Percentiles rank a stretch among this genome's conserved stretches.
Conservation (phyloP, 495 filamentous ascomycete genomes). For the Daldinia bambusicola region DNA sequence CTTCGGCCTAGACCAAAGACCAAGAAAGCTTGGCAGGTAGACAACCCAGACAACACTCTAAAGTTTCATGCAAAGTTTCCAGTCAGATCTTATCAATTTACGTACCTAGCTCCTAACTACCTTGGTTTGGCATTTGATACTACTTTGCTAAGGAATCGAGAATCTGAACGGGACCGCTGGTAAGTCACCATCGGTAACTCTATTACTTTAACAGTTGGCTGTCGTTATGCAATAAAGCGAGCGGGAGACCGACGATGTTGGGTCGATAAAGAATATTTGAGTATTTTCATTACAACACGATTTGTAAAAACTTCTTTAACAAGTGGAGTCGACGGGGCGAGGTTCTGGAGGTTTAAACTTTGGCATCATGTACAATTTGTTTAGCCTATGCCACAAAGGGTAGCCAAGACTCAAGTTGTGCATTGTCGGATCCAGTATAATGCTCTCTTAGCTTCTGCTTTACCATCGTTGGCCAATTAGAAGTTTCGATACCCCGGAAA, state of each 20-base stretch:
- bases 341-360: slow-evolving; percentile 15
- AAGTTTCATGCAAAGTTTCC: not conserved
- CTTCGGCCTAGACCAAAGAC: not conserved
- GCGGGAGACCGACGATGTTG: slow-evolving; percentile 16
- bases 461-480: slow-evolving; percentile 13
- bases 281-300: slow-evolving; percentile 17
- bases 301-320: slow-evolving; percentile 27
- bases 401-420: slow-evolving; percentile 49
- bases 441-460: slow-evolving; percentile 7
- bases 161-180: not conserved
- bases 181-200: not conserved
- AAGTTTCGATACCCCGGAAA: not conserved
- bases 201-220: not conserved
- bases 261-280: slow-evolving; percentile 6
- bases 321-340: slow-evolving; percentile 13
- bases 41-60: not conserved
- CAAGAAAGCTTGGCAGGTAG: slow-evolving; percentile 23
- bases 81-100: slow-evolving; percentile 4
- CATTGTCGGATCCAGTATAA: slow-evolving; percentile 32
- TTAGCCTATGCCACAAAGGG: slow-evolving; percentile 47
- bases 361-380: slow-evolving; percentile 25
- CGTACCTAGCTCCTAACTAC: not conserved
- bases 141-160: not conserved
- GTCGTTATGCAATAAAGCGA: slow-evolving; percentile 7
- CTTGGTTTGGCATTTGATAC: not conserved